These are phyloP conservation scores for Ceratocystis lukuohia DNA, from an alignment of 2,329 filamentous ascomycete species.

Conservation along the genomic window DNA sequence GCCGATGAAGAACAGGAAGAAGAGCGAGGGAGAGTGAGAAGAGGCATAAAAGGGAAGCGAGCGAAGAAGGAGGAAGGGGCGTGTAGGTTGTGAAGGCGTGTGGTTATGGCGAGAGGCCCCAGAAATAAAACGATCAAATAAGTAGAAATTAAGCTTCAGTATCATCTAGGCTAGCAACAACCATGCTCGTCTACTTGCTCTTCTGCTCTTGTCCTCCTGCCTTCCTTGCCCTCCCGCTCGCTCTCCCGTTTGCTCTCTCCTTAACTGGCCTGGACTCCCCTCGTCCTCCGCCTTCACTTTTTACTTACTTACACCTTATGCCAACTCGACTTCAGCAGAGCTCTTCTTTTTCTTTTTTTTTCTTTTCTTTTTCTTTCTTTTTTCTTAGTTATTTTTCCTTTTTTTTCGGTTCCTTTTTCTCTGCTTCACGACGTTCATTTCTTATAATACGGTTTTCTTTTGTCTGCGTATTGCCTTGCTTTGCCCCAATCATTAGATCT, in stretches of 20 bases:
- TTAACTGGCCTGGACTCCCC: slow-evolving; percentile 14
- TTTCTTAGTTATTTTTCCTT: slow-evolving; percentile 4
- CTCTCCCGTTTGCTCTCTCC: background rate
- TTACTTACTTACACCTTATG: slow-evolving; percentile 11
- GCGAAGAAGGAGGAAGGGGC: background rate
- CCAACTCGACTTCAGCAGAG: slow-evolving; percentile 1
- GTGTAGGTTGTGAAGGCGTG: background rate
- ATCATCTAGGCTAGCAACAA: background rate
- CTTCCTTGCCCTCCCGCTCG: background rate
- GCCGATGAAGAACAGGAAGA: background rate
- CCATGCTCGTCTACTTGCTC: background rate
- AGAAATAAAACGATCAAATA: background rate
- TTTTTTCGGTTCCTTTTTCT: slow-evolving; percentile 1
- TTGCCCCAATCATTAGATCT: background rate
- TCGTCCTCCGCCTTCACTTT: slow-evolving; percentile 2
- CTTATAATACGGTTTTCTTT: slow-evolving; percentile 4
- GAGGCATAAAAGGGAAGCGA: background rate
- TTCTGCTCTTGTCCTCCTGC: background rate
- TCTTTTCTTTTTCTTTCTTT: background rate
- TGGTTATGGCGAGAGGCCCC: no score
- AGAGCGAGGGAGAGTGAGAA: background rate
- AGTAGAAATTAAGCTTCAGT: background rate
- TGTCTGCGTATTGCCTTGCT: slow-evolving; percentile 1
- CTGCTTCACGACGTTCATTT: slow-evolving; percentile 3
- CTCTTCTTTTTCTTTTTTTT: background rate